A percentile compares a stretch with the other conserved stretches of the same genome.
Conservation (phyloP, 306 rosid species). For the Astragalus glycyphyllos region DNA sequence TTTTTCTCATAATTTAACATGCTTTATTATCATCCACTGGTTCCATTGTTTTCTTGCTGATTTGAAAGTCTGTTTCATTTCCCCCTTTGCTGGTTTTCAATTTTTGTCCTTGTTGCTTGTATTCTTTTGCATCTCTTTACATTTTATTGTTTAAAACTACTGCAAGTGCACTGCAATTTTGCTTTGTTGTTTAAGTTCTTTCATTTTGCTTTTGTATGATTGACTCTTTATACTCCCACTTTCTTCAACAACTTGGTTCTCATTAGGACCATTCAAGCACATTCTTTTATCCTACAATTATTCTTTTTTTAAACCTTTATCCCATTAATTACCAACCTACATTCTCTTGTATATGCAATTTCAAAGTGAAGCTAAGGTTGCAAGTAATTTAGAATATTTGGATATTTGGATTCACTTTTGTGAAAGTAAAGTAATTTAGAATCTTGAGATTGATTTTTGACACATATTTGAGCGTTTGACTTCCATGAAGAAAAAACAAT, state of each 20-base stretch:
- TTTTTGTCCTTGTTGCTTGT: conserved; percentile 14
- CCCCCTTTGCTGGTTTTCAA: not conserved
- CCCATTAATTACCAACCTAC: not conserved
- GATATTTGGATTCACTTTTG: too few species aligned
- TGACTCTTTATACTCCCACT: conserved; percentile 11
- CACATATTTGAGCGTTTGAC: not conserved
- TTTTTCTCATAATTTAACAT: conserved; percentile 4
- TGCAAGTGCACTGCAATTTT: not conserved
- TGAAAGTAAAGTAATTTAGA: too few species aligned
- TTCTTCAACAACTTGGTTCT: conserved; percentile 25
- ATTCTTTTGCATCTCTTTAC: conserved; percentile 10
- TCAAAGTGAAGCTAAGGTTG: too few species aligned
- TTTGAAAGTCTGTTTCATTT: not conserved
- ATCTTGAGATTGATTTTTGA: not conserved
- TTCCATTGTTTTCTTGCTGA: too few species aligned
- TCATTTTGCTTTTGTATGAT: conserved; percentile 1
- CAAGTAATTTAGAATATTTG: too few species aligned
- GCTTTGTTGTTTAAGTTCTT: conserved; percentile 12
- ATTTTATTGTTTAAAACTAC: not conserved
- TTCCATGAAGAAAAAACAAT: not conserved
- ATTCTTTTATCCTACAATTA: not conserved
- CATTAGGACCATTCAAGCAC: not conserved
- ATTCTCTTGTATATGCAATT: conserved; percentile 6
- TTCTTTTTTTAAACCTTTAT: not conserved
- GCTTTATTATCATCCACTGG: not conserved